Evolutionary conservation across 371 early-diverging fungal species (phyloP).

Genomic region (Mortierella sp.): DNA sequence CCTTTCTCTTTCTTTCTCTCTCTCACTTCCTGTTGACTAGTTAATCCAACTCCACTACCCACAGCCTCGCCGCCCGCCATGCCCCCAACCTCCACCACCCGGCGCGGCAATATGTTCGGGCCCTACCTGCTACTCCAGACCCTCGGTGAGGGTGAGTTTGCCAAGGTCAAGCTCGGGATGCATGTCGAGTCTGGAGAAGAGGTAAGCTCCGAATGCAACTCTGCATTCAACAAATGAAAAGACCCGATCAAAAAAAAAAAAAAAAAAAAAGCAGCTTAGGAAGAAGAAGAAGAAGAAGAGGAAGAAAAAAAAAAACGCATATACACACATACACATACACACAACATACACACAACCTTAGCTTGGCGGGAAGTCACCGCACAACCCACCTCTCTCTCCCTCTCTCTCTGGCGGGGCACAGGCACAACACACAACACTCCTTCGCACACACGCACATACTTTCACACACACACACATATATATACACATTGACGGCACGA

Average conservation of each 20-base stretch:
- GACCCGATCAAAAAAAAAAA: neutral
- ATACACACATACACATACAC: no score
- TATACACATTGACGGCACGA: no score
- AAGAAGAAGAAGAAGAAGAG: no score
- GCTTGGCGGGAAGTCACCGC: no score
- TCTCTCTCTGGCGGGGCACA: no score
- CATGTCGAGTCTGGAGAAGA: conserved; percentile 89
- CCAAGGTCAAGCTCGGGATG: conserved; percentile 96
- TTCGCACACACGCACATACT: no score
- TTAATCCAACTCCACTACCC: conserved; percentile 3
- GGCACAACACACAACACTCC: no score
- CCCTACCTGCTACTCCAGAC: conserved; percentile 95
- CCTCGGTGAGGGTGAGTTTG: conserved; percentile 98
- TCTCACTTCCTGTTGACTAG: neutral
- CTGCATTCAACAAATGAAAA: neutral
- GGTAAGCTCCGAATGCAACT: conserved; percentile 61
- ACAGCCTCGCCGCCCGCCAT: conserved; percentile 6
- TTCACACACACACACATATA: no score
- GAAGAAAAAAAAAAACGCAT: no score
- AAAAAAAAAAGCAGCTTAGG: no score
- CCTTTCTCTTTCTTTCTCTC: conserved; percentile 8
- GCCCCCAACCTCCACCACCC: conserved; percentile 34
- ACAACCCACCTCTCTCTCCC: no score
- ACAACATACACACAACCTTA: no score
- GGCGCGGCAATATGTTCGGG: conserved; percentile 78